phyloP scores from a whole-genome alignment of 1,284 basidiomycete genomes.

The Sporisorium reilianum region DNA sequence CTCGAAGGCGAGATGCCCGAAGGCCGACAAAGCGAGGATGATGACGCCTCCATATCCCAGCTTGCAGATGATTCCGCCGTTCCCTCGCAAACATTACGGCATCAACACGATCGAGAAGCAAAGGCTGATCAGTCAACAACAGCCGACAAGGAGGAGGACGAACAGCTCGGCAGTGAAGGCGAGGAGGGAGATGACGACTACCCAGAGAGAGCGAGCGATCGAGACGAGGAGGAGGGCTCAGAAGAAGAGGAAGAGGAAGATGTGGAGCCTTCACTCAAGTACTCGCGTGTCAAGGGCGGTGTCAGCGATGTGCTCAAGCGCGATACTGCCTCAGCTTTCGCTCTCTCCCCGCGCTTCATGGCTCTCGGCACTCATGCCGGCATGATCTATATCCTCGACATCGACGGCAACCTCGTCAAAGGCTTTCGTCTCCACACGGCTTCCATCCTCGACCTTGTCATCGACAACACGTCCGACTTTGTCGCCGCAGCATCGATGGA shows the following conservation, averaged over 20 bases:
- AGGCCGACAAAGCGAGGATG: constrained; percentile 11
- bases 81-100: neutral
- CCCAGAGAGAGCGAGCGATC: constrained; percentile 11
- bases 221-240: constrained; percentile 39
- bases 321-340: constrained; percentile 74
- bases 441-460: constrained; percentile 83
- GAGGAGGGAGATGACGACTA: constrained; percentile 5
- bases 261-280: constrained; percentile 79
- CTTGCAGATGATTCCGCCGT: neutral
- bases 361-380: constrained; percentile 91
- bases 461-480: constrained; percentile 89
- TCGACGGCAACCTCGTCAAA: constrained; percentile 84
- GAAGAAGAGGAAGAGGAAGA: constrained; percentile 43
- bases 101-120: neutral
- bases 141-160: neutral
- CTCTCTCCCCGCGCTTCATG: constrained; percentile 76
- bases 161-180: neutral
- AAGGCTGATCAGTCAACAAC: neutral
- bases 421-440: constrained; percentile 94
- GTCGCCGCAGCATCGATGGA: constrained; percentile 94
- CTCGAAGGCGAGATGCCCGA: constrained; percentile 62
- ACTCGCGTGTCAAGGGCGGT: constrained; percentile 82
- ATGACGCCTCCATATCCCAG: constrained; percentile 11
- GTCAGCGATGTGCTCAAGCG: constrained; percentile 85
- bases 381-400: constrained; percentile 86